phyloP scores from a whole-genome alignment of 495 filamentous ascomycete genomes.

The Penicillium mononematosum region DNA sequence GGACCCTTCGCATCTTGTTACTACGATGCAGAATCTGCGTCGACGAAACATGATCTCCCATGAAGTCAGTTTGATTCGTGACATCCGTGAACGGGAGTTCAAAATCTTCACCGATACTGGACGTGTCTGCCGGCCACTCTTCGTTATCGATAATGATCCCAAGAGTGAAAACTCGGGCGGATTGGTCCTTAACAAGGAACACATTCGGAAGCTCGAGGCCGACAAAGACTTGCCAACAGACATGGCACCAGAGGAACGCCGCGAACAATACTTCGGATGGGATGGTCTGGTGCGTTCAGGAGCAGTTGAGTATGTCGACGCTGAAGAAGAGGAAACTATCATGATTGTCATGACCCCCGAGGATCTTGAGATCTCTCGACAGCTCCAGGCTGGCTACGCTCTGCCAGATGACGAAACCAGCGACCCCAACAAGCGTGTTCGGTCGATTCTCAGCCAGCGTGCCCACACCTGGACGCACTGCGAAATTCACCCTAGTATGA shows the following conservation, averaged over 20 bases:
- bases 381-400: constrained; percentile 63
- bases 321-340: constrained; percentile 94
- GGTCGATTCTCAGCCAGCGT: constrained; percentile 74
- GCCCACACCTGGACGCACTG: constrained; percentile 95
- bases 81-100: constrained; percentile 96
- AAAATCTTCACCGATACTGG: constrained; percentile 98
- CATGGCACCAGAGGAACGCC: constrained; percentile 54
- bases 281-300: constrained; percentile 75
- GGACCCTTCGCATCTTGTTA: constrained; percentile 76
- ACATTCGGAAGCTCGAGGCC: constrained; percentile 66
- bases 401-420: constrained; percentile 57
- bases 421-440: constrained; percentile 75
- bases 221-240: constrained; percentile 62
- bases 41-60: constrained; percentile 73
- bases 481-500: constrained; percentile 99
- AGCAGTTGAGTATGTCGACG: constrained; percentile 91
- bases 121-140: constrained; percentile 87
- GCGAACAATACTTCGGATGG: constrained; percentile 78
- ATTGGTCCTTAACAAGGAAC: constrained; percentile 78
- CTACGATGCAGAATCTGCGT: constrained; percentile 72
- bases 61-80: constrained; percentile 89
- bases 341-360: constrained; percentile 99
- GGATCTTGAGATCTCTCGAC: constrained; percentile 73
- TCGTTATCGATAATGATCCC: constrained; percentile 78
- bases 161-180: constrained; percentile 69